A percentile compares a stretch with the other conserved stretches of the same genome.
Conservation (phyloP, 805 yeast species). For the Yarrowia divulgata region DNA sequence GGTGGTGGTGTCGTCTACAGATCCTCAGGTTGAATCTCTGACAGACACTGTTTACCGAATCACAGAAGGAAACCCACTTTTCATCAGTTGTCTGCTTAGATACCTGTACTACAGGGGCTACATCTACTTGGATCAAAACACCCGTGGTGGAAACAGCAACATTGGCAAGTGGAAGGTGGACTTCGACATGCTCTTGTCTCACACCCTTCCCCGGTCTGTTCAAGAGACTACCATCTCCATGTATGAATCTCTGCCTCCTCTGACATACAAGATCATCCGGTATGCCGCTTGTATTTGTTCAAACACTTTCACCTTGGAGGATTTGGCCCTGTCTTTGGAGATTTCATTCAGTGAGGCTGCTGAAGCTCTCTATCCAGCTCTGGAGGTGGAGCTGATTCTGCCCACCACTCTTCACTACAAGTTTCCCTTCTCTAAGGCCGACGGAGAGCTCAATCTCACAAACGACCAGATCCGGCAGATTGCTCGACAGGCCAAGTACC, state of each 20-base stretch:
- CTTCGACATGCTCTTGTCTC: conserved; percentile 41
- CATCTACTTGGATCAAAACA: conserved; percentile 40
- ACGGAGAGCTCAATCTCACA: conserved; percentile 46
- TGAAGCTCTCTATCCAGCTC: conserved; percentile 50
- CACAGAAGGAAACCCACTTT: conserved; percentile 46
- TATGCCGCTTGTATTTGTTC: conserved; percentile 56
- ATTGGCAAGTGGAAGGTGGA: conserved; percentile 45
- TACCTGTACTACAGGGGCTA: conserved; percentile 43
- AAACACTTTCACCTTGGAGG: conserved; percentile 52
- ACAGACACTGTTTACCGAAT: conserved; percentile 44
- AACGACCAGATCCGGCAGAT: conserved; percentile 51
- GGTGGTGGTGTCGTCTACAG: conserved; percentile 6
- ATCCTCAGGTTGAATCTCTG: conserved; percentile 41
- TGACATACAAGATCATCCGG: conserved; percentile 49
- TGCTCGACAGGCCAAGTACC: conserved; percentile 52
- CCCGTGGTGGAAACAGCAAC: conserved; percentile 31
- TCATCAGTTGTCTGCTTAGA: conserved; percentile 41
- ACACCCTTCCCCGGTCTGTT: conserved; percentile 40
- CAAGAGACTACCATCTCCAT: conserved; percentile 43
- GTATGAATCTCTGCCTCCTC: conserved; percentile 44
- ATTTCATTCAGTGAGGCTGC: conserved; percentile 51
- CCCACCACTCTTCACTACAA: conserved; percentile 57
- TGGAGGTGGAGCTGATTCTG: conserved; percentile 50
- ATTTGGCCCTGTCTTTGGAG: conserved; percentile 52
- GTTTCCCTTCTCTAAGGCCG: conserved; percentile 56